A percentile compares a stretch with the other conserved stretches of the same genome.
phyloP scores from a whole-genome alignment of 2,329 filamentous ascomycete species.

The Pestalotiopsis sp. region DNA sequence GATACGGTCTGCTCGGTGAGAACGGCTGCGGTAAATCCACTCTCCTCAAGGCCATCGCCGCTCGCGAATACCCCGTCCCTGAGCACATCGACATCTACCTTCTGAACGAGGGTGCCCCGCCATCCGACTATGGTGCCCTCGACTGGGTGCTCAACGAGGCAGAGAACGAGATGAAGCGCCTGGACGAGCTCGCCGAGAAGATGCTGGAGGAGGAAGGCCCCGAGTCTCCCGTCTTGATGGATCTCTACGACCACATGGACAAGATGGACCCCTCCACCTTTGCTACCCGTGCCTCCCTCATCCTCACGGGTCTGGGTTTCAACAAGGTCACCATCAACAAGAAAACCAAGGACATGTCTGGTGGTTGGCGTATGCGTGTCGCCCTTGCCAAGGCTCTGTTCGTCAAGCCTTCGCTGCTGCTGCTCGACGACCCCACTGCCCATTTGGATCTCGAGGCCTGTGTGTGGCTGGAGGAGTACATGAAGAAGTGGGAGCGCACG shows the following conservation, averaged over 20 bases:
- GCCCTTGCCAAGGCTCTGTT: slow-evolving; percentile 96
- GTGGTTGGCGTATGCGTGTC: slow-evolving; percentile 99
- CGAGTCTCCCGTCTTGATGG: slow-evolving; percentile 85
- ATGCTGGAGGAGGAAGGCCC: slow-evolving; percentile 91
- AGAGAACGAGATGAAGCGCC: slow-evolving; percentile 79
- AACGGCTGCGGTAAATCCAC: slow-evolving; percentile 99
- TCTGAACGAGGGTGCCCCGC: slow-evolving; percentile 93
- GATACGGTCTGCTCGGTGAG: slow-evolving; percentile 94
- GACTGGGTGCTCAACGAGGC: slow-evolving; percentile 98
- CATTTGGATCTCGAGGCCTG: slow-evolving; percentile 99
- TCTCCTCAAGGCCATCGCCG: slow-evolving; percentile 90
- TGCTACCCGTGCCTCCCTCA: slow-evolving; percentile 90
- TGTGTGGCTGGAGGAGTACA: slow-evolving; percentile 99
- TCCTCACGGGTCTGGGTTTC: slow-evolving; percentile 97
- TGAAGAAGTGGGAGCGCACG: slow-evolving; percentile 99
- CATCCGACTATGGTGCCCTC: slow-evolving; percentile 83
- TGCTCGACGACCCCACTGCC: slow-evolving; percentile 97
- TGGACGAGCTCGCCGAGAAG: slow-evolving; percentile 86
- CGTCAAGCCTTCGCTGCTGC: slow-evolving; percentile 92
- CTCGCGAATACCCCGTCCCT: slow-evolving; percentile 92
- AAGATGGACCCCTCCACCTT: slow-evolving; percentile 98
- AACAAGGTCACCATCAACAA: slow-evolving; percentile 98
- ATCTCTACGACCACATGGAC: slow-evolving; percentile 99
- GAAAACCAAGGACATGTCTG: slow-evolving; percentile 99
- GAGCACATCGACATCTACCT: slow-evolving; percentile 98